Evolutionary conservation across 2,329 filamentous ascomycete species (phyloP).

Genomic region (Aspergillus calidoustus): DNA sequence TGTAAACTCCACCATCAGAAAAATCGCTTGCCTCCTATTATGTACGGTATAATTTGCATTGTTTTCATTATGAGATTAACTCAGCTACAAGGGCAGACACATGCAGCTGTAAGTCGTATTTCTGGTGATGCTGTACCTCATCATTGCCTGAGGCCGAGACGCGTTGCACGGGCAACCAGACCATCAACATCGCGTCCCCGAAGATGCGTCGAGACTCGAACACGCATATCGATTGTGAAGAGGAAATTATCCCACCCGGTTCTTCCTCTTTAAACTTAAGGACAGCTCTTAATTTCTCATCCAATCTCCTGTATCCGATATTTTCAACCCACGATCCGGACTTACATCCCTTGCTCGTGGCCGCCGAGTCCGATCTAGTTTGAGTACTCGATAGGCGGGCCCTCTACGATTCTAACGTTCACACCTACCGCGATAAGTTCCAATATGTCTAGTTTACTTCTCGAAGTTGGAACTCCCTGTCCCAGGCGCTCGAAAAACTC

Average conservation of each 20-base stretch:
- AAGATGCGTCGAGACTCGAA: slow-evolving; percentile 10
- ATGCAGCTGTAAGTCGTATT: neutral
- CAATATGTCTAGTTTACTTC: slow-evolving; percentile 32
- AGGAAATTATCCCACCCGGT: neutral
- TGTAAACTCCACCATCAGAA: too few species aligned
- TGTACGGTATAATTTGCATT: too few species aligned
- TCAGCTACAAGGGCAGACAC: neutral
- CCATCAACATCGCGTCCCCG: slow-evolving; percentile 29
- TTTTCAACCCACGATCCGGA: neutral
- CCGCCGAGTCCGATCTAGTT: neutral
- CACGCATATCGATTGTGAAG: neutral
- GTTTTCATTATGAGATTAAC: too few species aligned
- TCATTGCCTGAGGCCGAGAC: slow-evolving; percentile 17
- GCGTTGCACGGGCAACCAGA: slow-evolving; percentile 27
- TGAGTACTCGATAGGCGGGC: neutral
- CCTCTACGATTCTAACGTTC: neutral
- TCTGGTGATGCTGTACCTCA: neutral
- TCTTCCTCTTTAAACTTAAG: neutral
- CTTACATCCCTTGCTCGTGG: slow-evolving; percentile 2
- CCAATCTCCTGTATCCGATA: neutral
- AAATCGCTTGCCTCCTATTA: too few species aligned
- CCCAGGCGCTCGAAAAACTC: slow-evolving; percentile 32
- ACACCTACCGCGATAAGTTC: neutral
- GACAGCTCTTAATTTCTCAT: neutral
- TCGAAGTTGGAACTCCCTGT: slow-evolving; percentile 40